phyloP scores from a whole-genome alignment of 371 early-diverging fungal species.

The Mortierella sp. region DNA sequence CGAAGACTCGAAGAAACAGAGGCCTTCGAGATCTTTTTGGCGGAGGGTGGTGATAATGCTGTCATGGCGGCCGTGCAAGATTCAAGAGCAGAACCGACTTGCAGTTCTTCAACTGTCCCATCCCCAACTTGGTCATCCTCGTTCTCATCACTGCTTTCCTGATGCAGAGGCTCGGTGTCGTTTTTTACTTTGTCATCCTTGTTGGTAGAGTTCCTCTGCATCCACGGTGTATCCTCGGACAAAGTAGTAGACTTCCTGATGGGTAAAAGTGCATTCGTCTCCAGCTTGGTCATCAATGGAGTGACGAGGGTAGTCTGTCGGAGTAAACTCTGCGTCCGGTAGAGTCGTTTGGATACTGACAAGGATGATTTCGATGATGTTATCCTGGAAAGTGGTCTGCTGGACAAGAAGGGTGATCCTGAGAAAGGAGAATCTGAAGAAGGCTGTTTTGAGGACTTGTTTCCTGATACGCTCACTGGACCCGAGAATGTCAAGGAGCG shows the following conservation, averaged over 20 bases:
- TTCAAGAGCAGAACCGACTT: neutral
- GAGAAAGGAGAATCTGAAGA: conserved; percentile 13
- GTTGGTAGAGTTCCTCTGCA: neutral
- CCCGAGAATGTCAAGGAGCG: conserved; percentile 9
- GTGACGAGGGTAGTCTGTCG: conserved; percentile 14
- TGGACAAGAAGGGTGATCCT: neutral
- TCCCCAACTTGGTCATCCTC: neutral
- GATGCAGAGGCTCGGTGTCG: neutral
- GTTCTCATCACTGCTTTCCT: neutral
- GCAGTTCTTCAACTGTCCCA: neutral
- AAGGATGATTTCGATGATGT: neutral
- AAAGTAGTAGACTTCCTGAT: neutral
- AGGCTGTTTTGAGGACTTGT: neutral
- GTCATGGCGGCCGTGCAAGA: conserved; percentile 31
- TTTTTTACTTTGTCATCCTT: neutral
- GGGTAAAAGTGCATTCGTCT: neutral
- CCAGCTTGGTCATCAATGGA: neutral
- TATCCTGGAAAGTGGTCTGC: neutral
- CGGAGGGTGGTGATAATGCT: conserved; percentile 24
- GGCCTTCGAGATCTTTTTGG: neutral
- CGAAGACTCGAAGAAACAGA: conserved; percentile 2
- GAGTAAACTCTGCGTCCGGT: conserved; percentile 14
- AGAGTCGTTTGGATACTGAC: conserved; percentile 11
- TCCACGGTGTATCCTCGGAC: conserved; percentile 1
- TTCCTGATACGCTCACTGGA: neutral